Evolutionary conservation across 2,329 filamentous ascomycete genomes (phyloP).

Genomic region (Xylariaceae sp.): DNA sequence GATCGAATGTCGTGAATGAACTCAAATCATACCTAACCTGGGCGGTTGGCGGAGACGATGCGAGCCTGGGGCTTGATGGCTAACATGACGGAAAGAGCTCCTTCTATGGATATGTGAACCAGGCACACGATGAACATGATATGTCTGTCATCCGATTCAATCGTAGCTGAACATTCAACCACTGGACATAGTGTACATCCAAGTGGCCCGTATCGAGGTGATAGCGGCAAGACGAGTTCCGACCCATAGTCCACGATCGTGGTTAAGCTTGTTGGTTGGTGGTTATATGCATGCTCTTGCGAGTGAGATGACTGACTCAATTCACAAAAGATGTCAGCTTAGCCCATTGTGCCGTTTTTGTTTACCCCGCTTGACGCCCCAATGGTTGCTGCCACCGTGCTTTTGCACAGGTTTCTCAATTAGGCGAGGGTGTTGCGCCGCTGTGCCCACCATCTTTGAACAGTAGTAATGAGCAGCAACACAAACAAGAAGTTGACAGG

Average conservation of each 20-base stretch:
- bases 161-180: background rate
- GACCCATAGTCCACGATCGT: conserved; percentile 5
- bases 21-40: conserved; percentile 10
- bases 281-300: background rate
- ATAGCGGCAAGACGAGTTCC: background rate
- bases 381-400: background rate
- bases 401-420: background rate
- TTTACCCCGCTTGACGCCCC: conserved; percentile 11
- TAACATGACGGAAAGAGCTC: conserved; percentile 12
- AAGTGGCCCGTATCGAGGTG: too few relatives aligned
- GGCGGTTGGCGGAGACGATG: conserved; percentile 13
- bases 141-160: background rate
- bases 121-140: conserved; percentile 12
- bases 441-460: background rate
- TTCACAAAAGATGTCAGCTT: background rate
- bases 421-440: conserved; percentile 8
- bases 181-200: conserved; percentile 2
- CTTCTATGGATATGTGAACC: conserved; percentile 9
- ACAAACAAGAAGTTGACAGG: background rate
- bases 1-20: conserved; percentile 6
- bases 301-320: background rate
- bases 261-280: background rate
- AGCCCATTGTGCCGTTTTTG: background rate
- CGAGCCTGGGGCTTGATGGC: conserved; percentile 11
- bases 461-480: background rate